Evolutionary conservation across 257 asterid species (phyloP).

Genomic region (Jacaranda copaia): DNA sequence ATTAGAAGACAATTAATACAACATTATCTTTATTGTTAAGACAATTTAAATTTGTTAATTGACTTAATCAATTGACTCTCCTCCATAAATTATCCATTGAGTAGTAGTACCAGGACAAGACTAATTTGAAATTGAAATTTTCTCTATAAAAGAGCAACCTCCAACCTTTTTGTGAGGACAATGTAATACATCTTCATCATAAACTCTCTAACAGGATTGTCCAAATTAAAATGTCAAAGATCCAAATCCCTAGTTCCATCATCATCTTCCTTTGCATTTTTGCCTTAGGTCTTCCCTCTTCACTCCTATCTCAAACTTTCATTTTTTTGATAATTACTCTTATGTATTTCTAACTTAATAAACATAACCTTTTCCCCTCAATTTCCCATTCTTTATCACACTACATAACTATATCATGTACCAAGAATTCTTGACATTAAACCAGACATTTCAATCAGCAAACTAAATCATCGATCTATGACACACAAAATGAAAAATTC

Average conservation of each 20-base stretch:
- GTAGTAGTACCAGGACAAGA: background rate
- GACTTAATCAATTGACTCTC: no score
- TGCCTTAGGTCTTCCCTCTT: background rate
- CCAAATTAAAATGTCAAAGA: background rate
- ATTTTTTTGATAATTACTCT: no score
- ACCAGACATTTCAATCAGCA: no score
- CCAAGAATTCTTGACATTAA: no score
- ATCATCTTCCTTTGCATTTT: conserved; percentile 5
- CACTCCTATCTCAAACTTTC: background rate
- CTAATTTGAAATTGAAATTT: background rate
- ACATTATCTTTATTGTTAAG: background rate
- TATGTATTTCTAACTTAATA: background rate
- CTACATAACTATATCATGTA: no score
- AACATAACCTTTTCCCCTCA: no score
- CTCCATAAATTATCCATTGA: no score
- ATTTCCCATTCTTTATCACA: no score
- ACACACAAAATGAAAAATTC: no score
- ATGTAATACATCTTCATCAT: background rate
- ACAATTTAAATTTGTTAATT: no score
- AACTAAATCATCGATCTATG: no score
- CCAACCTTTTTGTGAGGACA: background rate
- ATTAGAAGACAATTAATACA: background rate
- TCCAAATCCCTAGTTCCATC: conserved; percentile 4
- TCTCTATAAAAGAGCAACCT: background rate
- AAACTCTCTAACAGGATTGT: background rate